These are phyloP conservation scores for Barbatosphaeria neglecta DNA, from an alignment of 495 filamentous ascomycete genomes.

Conservation along the genomic window DNA sequence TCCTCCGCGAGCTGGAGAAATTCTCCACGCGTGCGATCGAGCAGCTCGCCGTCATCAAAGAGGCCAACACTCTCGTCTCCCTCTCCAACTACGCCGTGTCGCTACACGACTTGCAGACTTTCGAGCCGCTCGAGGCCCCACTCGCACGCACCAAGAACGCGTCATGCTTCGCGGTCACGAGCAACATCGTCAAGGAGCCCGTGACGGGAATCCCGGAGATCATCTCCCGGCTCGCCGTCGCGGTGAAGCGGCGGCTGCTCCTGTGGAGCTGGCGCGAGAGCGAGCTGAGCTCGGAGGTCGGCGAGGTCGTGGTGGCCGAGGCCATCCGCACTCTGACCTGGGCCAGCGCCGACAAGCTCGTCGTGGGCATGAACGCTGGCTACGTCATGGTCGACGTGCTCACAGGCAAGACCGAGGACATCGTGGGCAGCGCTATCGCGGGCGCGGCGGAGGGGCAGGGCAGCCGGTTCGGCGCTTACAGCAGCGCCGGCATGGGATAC, in stretches of 20 bases:
- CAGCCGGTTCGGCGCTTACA: slow-evolving; percentile 47
- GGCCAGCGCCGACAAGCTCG: slow-evolving; percentile 72
- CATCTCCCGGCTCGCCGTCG: slow-evolving; percentile 79
- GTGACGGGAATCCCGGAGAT: slow-evolving; percentile 80
- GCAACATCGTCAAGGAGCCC: slow-evolving; percentile 83
- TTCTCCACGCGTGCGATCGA: slow-evolving; percentile 84
- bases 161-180: slow-evolving; percentile 82
- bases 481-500: slow-evolving; percentile 75
- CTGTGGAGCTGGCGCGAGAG: slow-evolving; percentile 95
- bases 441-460: slow-evolving; percentile 53
- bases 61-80: slow-evolving; percentile 80
- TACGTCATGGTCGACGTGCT: slow-evolving; percentile 86
- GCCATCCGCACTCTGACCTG: slow-evolving; percentile 77
- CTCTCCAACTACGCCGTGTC: slow-evolving; percentile 79
- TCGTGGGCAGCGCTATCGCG: slow-evolving; percentile 66
- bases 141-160: slow-evolving; percentile 67
- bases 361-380: slow-evolving; percentile 77
- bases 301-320: slow-evolving; percentile 68
- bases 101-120: slow-evolving; percentile 78
- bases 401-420: slow-evolving; percentile 54
- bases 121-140: slow-evolving; percentile 61
- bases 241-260: slow-evolving; percentile 78
- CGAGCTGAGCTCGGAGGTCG: slow-evolving; percentile 62
- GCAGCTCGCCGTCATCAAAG: slow-evolving; percentile 89
- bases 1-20: slow-evolving; percentile 82